Evolutionary conservation across 2,329 filamentous ascomycete species (phyloP).

Genomic region (Chaetomium sp.): DNA sequence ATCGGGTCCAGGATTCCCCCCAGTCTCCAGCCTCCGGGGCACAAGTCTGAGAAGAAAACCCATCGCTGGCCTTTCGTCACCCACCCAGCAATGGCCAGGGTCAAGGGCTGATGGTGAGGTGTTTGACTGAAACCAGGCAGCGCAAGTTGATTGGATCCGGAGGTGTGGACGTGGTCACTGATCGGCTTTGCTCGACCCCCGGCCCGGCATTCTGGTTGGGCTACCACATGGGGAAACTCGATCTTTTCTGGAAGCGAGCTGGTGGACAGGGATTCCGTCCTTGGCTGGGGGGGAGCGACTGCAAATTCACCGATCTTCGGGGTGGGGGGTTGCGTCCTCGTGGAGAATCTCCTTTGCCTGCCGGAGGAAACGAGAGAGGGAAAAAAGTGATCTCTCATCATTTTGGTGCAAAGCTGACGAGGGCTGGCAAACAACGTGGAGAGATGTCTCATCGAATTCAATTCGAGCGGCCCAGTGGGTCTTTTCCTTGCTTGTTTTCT

Average conservation of each 20-base stretch:
- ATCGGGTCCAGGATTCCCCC: background rate
- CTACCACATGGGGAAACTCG: slow-evolving; percentile 14
- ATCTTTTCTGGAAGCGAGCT: slow-evolving; percentile 21
- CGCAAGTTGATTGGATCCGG: slow-evolving; percentile 9
- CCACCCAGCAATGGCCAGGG: slow-evolving; percentile 4
- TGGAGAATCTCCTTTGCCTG: background rate
- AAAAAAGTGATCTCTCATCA: no score
- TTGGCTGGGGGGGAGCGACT: background rate
- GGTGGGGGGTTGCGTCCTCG: background rate
- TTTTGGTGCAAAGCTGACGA: no score
- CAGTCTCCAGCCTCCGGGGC: no score
- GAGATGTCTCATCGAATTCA: no score
- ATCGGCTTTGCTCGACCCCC: slow-evolving; percentile 8
- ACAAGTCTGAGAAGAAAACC: background rate
- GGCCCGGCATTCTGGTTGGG: slow-evolving; percentile 23
- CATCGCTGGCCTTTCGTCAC: background rate
- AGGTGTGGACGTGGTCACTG: background rate
- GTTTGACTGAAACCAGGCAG: background rate
- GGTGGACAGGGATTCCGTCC: slow-evolving; percentile 3
- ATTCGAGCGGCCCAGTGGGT: no score
- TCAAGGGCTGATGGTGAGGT: background rate
- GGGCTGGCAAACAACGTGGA: no score
- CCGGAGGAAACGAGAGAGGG: no score
- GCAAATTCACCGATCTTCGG: background rate
- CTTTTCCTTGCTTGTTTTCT: no score